These are phyloP conservation scores for Cucumis cinereus DNA, from an alignment of 306 rosid species.

Conservation along the genomic window DNA sequence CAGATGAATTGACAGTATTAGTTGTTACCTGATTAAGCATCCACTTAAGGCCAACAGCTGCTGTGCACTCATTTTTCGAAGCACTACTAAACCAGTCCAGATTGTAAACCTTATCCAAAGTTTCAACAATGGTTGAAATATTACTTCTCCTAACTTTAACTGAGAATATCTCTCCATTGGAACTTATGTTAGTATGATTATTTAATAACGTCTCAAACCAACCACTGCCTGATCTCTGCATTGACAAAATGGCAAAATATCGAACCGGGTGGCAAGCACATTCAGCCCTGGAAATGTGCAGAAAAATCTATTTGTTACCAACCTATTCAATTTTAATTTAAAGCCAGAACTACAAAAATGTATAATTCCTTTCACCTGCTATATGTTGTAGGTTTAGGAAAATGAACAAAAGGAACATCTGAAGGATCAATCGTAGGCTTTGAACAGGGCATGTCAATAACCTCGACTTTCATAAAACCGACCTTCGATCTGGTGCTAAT, in stretches of 20 bases:
- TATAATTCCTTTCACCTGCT: conserved; percentile 47
- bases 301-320: conserved; percentile 13
- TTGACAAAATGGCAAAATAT: conserved; percentile 72
- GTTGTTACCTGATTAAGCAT: conserved; percentile 91
- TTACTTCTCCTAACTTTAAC: conserved; percentile 85
- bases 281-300: conserved; percentile 51
- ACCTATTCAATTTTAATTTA: background rate
- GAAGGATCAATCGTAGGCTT: conserved; percentile 56
- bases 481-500: conserved; percentile 36
- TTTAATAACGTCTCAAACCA: conserved; percentile 98
- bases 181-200: conserved; percentile 84
- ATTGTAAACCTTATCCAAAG: conserved; percentile 67
- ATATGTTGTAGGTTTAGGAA: conserved; percentile 69
- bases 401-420: conserved; percentile 67
- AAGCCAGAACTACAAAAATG: conserved; percentile 9
- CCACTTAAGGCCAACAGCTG: conserved; percentile 99
- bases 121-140: conserved; percentile 64
- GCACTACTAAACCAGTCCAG: conserved; percentile 93
- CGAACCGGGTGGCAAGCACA: conserved; percentile 84
- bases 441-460: conserved; percentile 49
- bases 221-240: conserved; percentile 99
- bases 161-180: conserved; percentile 93
- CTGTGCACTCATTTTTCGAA: conserved; percentile 87
- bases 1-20: background rate
- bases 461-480: conserved; percentile 38